phyloP scores from a whole-genome alignment of 306 rosid species.

The Casuarina cunninghamiana region DNA sequence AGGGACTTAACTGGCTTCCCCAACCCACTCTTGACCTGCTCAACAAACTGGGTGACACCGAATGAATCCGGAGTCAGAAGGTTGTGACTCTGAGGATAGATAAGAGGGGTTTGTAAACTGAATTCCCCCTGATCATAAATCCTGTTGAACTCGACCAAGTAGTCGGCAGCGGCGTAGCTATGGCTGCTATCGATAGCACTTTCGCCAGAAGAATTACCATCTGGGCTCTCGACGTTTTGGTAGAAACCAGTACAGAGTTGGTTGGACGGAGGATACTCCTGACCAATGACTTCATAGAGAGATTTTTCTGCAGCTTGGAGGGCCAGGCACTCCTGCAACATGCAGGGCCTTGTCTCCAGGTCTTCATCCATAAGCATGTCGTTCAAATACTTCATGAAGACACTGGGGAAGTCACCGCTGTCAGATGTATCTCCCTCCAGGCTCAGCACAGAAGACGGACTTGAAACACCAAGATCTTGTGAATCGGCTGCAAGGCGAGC shows the following conservation, averaged over 20 bases:
- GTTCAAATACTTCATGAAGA: constrained; percentile 57
- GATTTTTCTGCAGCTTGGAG: constrained; percentile 91
- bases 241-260: constrained; percentile 10
- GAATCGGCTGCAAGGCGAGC: constrained; percentile 28
- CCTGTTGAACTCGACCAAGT: constrained; percentile 30
- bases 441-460: constrained; percentile 22
- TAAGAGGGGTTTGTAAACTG: constrained; percentile 12
- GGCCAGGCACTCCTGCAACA: constrained; percentile 69
- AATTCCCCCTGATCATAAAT: constrained; percentile 23
- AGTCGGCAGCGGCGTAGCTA: constrained; percentile 28
- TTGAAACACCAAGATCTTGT: constrained; percentile 10
- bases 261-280: constrained; percentile 34
- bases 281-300: constrained; percentile 62
- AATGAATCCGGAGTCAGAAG: constrained; percentile 30
- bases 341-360: constrained; percentile 64
- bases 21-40: constrained; percentile 8
- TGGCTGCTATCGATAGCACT: constrained; percentile 18
- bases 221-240: constrained; percentile 24
- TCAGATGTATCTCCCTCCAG: constrained; percentile 42
- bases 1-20: neutral
- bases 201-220: constrained; percentile 25
- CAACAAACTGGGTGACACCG: constrained; percentile 22
- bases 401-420: constrained; percentile 37
- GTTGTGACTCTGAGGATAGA: neutral
- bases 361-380: constrained; percentile 85